phyloP scores from a whole-genome alignment of 495 filamentous ascomycete species.

The Hypoxylon perforatum region DNA sequence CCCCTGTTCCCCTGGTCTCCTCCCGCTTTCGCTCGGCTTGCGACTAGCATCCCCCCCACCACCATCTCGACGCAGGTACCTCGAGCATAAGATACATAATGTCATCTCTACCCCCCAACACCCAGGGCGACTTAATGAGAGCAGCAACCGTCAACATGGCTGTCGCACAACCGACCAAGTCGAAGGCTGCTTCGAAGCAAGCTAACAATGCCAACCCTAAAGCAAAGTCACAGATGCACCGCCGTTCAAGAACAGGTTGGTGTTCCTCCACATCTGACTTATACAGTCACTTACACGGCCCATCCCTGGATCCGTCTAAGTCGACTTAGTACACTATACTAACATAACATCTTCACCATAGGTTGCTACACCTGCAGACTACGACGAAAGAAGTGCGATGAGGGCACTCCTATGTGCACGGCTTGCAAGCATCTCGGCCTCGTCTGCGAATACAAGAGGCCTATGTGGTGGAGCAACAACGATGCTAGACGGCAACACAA shows the following conservation, averaged over 20 bases:
- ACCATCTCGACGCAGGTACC: conserved; percentile 57
- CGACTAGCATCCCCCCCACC: conserved; percentile 53
- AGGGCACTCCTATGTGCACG: conserved; percentile 84
- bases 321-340: conserved; percentile 34
- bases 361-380: conserved; percentile 98
- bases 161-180: conserved; percentile 63
- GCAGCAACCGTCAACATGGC: conserved; percentile 68
- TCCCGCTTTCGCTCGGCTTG: conserved; percentile 61
- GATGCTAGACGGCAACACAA: conserved; percentile 87
- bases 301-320: conserved; percentile 34
- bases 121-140: conserved; percentile 61
- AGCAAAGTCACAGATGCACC: conserved; percentile 83
- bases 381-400: conserved; percentile 97
- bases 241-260: conserved; percentile 92
- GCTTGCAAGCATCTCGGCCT: conserved; percentile 91
- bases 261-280: conserved; percentile 40
- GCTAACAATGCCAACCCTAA: conserved; percentile 66
- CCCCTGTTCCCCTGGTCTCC: conserved; percentile 49
- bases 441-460: conserved; percentile 93
- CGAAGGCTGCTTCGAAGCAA: conserved; percentile 64
- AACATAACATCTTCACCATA: conserved; percentile 51
- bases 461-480: conserved; percentile 95
- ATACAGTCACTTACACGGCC: conserved; percentile 45
- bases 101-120: conserved; percentile 68
- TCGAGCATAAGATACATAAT: conserved; percentile 65